These are phyloP conservation scores for Mollisia scopiformis DNA, from an alignment of 2,329 filamentous ascomycete genomes.

Conservation along the genomic window DNA sequence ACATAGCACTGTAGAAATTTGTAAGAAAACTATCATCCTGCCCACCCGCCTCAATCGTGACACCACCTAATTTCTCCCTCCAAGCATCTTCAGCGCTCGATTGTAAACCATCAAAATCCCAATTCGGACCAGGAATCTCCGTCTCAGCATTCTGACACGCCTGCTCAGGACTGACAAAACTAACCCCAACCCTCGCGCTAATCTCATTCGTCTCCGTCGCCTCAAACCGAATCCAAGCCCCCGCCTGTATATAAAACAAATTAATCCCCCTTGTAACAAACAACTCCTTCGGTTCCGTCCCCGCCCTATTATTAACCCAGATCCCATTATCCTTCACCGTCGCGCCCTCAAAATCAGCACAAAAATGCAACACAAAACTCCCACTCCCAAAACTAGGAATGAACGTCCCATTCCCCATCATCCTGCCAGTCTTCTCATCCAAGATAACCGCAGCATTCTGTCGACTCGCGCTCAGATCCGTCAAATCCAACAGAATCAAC, in stretches of 20 bases:
- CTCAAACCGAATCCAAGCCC: constrained; percentile 45
- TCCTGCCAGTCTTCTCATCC: constrained; percentile 56
- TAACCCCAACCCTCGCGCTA: constrained; percentile 66
- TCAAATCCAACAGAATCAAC: constrained; percentile 66
- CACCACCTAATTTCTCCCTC: constrained; percentile 61
- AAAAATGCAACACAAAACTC: constrained; percentile 62
- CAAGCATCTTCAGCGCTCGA: constrained; percentile 58
- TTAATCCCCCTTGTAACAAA: constrained; percentile 54
- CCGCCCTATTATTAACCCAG: constrained; percentile 60
- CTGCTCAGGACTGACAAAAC: constrained; percentile 66
- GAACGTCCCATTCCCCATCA: constrained; percentile 64
- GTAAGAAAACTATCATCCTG: constrained; percentile 56
- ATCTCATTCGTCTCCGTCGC: constrained; percentile 48
- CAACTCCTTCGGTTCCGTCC: constrained; percentile 47
- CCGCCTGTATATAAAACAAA: constrained; percentile 44
- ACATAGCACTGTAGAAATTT: constrained; percentile 71
- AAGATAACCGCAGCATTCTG: constrained; percentile 55
- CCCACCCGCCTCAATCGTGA: constrained; percentile 54
- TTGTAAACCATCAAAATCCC: constrained; percentile 60
- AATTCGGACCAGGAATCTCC: constrained; percentile 63
- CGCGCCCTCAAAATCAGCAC: constrained; percentile 66
- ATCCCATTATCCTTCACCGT: constrained; percentile 61
- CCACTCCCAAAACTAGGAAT: constrained; percentile 67
- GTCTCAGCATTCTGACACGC: constrained; percentile 69
- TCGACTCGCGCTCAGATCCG: constrained; percentile 63